Evolutionary conservation across 2,329 filamentous ascomycete genomes (phyloP).

Genomic region (Aspergillus unguis): DNA sequence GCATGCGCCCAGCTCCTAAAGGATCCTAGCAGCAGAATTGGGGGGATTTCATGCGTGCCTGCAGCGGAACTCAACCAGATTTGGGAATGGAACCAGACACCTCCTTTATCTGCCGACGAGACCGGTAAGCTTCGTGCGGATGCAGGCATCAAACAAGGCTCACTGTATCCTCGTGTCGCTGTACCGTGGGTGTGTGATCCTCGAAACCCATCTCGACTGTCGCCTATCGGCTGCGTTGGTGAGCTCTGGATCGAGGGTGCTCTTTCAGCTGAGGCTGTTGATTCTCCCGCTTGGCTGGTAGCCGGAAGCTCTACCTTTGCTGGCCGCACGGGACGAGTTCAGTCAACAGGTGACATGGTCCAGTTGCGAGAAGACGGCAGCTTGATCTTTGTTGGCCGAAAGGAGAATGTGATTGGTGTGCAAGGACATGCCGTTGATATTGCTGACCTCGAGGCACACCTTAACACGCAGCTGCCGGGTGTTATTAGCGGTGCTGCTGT

Average conservation of each 20-base stretch:
- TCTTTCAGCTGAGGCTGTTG: slow-evolving; percentile 23
- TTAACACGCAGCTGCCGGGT: slow-evolving; percentile 35
- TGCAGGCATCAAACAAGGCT: slow-evolving; percentile 21
- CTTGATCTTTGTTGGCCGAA: slow-evolving; percentile 32
- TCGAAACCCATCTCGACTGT: slow-evolving; percentile 33
- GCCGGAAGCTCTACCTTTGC: slow-evolving; percentile 30
- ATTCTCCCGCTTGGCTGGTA: slow-evolving; percentile 27
- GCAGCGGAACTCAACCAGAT: slow-evolving; percentile 40
- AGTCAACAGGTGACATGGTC: slow-evolving; percentile 34
- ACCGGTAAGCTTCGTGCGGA: slow-evolving; percentile 24
- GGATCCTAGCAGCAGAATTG: slow-evolving; percentile 23
- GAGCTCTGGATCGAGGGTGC: slow-evolving; percentile 43
- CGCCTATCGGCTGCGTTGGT: slow-evolving; percentile 41
- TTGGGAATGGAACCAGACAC: slow-evolving; percentile 42
- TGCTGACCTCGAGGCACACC: slow-evolving; percentile 39
- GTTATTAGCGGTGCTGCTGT: slow-evolving; percentile 28
- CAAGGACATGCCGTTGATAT: slow-evolving; percentile 42
- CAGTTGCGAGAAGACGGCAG: slow-evolving; percentile 28
- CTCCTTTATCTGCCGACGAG: slow-evolving; percentile 36
- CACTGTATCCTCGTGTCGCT: slow-evolving; percentile 33
- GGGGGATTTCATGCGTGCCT: slow-evolving; percentile 39
- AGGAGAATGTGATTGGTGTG: slow-evolving; percentile 30
- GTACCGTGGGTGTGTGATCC: slow-evolving; percentile 30
- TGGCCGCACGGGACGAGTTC: slow-evolving; percentile 32
- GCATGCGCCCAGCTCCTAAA: slow-evolving; percentile 27